Base-by-base conservation (phyloP, 352 stramenopile species). In the Phytopythium chamaehyphon region DNA sequence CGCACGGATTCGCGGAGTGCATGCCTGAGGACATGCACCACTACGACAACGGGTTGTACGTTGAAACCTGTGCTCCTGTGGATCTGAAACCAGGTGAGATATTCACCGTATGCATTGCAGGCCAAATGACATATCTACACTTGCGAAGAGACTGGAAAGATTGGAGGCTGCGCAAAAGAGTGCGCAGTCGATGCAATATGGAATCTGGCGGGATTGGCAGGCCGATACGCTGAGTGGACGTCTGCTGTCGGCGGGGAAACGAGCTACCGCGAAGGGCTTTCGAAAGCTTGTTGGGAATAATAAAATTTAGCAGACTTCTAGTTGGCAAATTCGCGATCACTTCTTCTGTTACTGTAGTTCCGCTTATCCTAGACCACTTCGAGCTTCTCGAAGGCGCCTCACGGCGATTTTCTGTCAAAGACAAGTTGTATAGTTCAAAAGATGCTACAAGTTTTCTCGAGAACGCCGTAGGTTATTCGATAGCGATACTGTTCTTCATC, bases 141-240 rank as follows among this genome's bases (percentile, higher is more conserved):
- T 91, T 2, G 28, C 61, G 6, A 57, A 80, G 45, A 62, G 71
- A 11, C 55, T 89, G 9, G 59, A 75, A 26, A 72, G 76, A 23
- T 62, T 93, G 0, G 61, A 87, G 21, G 47, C 67, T 6, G 66
- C 68, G 24, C 71, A 93, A 37, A 80, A 80, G 51, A 62, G 81
- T 31, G 83, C 83, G 16, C 77, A 90, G 61, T 66, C 70, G 6
- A 93, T 93, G 83, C 79, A 84, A 46, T 90, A 85, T 28, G 83
- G 83, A 8, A 80, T 90, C 19, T 93, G 83, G 83, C 85, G 81
- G 49, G 66, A 86, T 22, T 93, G 76, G 71, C 63, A 83, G 51
- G 77, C 87, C 6, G 73, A 85, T n/a, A 86, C 78, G 24, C 66
- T 93, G 0, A 66, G 63, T 0, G 66, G 80, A 14, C 77, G 83